Base-by-base conservation (phyloP, 768 basidiomycete species). In the Asterophora parasitica region DNA sequence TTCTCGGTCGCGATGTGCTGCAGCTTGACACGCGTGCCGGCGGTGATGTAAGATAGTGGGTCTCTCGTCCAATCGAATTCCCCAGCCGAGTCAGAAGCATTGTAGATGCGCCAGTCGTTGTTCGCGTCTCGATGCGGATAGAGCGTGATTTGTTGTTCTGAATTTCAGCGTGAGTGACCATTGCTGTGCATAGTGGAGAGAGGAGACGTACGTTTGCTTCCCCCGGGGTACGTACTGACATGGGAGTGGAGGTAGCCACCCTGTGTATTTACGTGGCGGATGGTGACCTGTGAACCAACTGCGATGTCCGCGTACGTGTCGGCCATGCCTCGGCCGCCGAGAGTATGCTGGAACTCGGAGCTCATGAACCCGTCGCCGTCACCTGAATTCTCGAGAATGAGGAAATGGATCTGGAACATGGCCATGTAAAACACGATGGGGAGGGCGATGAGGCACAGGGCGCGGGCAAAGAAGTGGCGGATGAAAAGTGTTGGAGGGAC, bases 361-460 rank as follows among this genome's bases (percentile, higher is more conserved):
- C 90, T 95, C 96, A 99, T 99, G 68, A 99, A 99, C 0, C 94
- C 93, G 63, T 98, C 96, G 0, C 96, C 96, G 44, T 98, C 95
- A 27, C 96, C 96, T 1, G 89, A 88, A 65, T 86, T 88, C 59
- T 82, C 79, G 23, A 99, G 73, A 55, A 99, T 78, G 61, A 84
- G 60, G 69, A 98, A 97, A 64, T 99, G 96, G 44, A 99, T 83
- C 66, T 86, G 78, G 73, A 99, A 99, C 89, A 96, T 96, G 61
- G 72, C 64, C 90, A 98, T 93, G 71, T 99, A 99, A 64, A 99
- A 94, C 31, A 85, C 33, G 27, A 85, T 61, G 3, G 96, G 95
- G 3, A 99, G 63, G 27, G 73, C 74, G 58, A 99, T 97, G 47
- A 98, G 75, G 66, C 95, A 96, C 12, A 96, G 56, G 0, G 92